Base-by-base conservation (phyloP, 495 filamentous ascomycete genomes). In the Lophiostoma macrostomum region DNA sequence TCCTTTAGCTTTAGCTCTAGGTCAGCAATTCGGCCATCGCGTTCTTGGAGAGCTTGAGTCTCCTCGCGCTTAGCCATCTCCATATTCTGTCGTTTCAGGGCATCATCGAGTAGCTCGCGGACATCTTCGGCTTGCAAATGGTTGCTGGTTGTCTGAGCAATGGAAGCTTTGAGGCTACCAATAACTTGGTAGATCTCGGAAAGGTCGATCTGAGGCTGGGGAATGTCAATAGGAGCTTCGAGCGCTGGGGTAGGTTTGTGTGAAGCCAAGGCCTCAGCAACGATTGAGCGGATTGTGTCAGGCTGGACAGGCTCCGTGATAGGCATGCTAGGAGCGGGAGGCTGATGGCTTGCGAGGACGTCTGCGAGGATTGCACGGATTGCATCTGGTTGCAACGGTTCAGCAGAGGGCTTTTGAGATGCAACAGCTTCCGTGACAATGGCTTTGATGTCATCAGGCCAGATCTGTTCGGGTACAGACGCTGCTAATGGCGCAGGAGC, bases 201-300 rank as follows among this genome's bases (percentile, higher is more conserved):
- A 32, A 69, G 43, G 31, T 66, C 65, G 25, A 64, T 23, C 32
- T 50, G 53, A 13, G 58, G 61, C 25, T 63, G 57, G 27, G 54
- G 45, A 30, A 57, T 53, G 16, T 58, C 59, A 30, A 52, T 30
- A 12, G 49, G 47, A 7, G 59, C 46, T 18, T 62, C 44, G 11
- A 50, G 38, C 24, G 42, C 29, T 8, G 43, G 16, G 31, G 53
- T 43, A 28, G 60, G 44, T 19, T 53, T 57, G 29, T 53, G 61
- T 23, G 56, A 53, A n/a, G 56, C 56, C 14, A 65, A 19, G 13
- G 86, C 88, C 52, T 98, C 90, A 47, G 83, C 68, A 20, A 97
- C 76, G 35, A 84, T 81, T 30, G 75, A 74, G 56, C 86, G 88
- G 58, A 97, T 82, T 71, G 87, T 88, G 55, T 96, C 89, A 45